Conservation (phyloP, 2,329 filamentous ascomycete genomes). For the Paracamarosporium sp. region DNA sequence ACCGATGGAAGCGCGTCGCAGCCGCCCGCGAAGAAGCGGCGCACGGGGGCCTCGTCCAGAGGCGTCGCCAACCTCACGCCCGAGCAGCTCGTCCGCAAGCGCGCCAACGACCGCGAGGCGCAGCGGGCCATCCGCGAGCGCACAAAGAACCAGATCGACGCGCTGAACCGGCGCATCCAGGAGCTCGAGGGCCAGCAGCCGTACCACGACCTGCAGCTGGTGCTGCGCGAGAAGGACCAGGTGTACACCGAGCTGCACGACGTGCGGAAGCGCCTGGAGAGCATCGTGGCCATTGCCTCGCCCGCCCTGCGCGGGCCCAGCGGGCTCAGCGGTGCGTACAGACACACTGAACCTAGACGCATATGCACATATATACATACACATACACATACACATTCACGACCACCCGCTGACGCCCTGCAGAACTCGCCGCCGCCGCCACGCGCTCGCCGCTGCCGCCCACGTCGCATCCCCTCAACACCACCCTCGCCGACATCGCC, state of each 20-base stretch:
- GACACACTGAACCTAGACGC: not conserved
- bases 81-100: conserved; percentile 86
- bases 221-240: conserved; percentile 75
- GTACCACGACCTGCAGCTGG: conserved; percentile 81
- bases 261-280: conserved; percentile 71
- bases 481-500: conserved; percentile 27
- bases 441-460: conserved; percentile 52
- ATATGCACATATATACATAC: no score
- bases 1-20: conserved; percentile 16
- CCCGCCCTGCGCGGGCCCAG: conserved; percentile 58
- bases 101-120: conserved; percentile 88
- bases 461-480: conserved; percentile 19
- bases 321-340: conserved; percentile 52
- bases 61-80: conserved; percentile 88
- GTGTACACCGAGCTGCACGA: conserved; percentile 82
- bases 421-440: conserved; percentile 57
- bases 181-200: conserved; percentile 82
- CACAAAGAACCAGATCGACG: conserved; percentile 80
- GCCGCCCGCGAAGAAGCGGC: conserved; percentile 37
- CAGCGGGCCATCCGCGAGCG: conserved; percentile 85
- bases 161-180: conserved; percentile 72
- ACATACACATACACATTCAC: no score
- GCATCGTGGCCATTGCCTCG: conserved; percentile 69
- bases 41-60: conserved; percentile 58
- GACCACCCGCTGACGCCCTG: conserved; percentile 17